These are phyloP conservation scores for Mycosarcoma mackinlayi DNA, from an alignment of 1,284 basidiomycete genomes.

Conservation along the genomic window DNA sequence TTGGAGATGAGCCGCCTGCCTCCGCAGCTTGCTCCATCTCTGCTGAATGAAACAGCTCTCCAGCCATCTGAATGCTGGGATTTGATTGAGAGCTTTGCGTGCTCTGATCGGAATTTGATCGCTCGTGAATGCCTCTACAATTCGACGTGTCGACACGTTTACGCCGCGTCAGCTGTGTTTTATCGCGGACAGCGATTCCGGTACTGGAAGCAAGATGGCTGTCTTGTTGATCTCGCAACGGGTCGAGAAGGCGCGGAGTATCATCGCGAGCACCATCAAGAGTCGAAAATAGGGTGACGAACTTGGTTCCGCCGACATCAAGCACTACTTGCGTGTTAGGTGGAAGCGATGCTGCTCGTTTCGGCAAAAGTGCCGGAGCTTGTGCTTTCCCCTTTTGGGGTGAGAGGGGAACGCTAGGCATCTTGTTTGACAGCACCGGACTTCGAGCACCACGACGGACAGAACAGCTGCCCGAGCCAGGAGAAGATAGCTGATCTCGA, in stretches of 20 bases:
- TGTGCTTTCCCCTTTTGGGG: background rate
- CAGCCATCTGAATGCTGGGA: too few species aligned
- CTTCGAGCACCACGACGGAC: background rate
- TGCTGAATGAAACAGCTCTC: background rate
- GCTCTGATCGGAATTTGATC: slow-evolving; percentile 3
- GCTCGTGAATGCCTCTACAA: background rate
- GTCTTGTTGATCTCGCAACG: background rate
- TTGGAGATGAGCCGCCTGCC: background rate
- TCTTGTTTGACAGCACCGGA: background rate
- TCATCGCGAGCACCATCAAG: slow-evolving; percentile 17
- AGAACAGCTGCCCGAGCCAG: background rate
- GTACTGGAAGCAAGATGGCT: too few species aligned
- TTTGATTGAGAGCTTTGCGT: background rate
- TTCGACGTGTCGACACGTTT: slow-evolving; percentile 12
- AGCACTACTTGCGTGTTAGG: slow-evolving; percentile 7
- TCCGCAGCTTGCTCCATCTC: background rate
- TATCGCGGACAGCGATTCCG: background rate
- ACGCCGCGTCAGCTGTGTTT: slow-evolving; percentile 3
- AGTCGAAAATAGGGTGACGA: slow-evolving; percentile 25
- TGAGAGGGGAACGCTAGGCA: too few species aligned
- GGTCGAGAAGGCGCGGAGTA: slow-evolving; percentile 11
- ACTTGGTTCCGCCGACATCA: slow-evolving; percentile 27
- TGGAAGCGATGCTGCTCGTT: background rate
- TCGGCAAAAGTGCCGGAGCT: too few species aligned
- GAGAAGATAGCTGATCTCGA: background rate